Base-by-base conservation (phyloP, 345 rosid genomes). In the Brassica incana region DNA sequence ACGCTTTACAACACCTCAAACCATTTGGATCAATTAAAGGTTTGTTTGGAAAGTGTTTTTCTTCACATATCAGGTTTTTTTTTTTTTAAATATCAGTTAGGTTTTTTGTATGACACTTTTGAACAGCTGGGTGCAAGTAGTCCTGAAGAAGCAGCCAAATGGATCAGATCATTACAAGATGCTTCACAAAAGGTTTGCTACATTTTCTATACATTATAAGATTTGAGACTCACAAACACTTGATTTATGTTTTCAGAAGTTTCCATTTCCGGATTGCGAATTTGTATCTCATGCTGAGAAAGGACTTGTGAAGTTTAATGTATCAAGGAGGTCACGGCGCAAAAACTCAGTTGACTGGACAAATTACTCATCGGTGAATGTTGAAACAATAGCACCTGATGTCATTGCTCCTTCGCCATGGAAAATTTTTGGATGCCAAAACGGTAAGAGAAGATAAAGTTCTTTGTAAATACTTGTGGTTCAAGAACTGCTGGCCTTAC, bases 401-500 rank as follows among this genome's bases (percentile, higher is more conserved):
- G 97, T 92, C 50, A 80, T 91, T 71, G 96, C 91, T 50, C 96
- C 99, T 62, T 95, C 98, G 29, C 90, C 92, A 8, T 95, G 97
- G 99, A 95, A 88, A 84, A 91, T 95, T 29, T 92, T 95, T 66
- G 99, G 99, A 64, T 92, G 98, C 83, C 93, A 87, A 79, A 95
- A 92, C 83, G 98, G 98, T 88, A 87, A 77, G 81, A 43, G 12
- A 5, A 8, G 25, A 54, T 0, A 54, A 54, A 50, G 4, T 14
- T 14, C 16, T n/a, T 5, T 50, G 18, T 50, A n/a, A 14, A 50
- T 50, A 50, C 56, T 16, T 56, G 58, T 32, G 25, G n/a, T 2
- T 54, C 25, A 54, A 54, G 60, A 54, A 7, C 16, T 20, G 2
- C 2, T 69, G 7, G n/a, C 29, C 45, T 40, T 45, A 81, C 27